Percentiles rank a stretch among this genome's conserved stretches.
These are phyloP conservation scores for Wickerhamiella brachini DNA, from an alignment of 805 yeast species.

Conservation along the genomic window DNA sequence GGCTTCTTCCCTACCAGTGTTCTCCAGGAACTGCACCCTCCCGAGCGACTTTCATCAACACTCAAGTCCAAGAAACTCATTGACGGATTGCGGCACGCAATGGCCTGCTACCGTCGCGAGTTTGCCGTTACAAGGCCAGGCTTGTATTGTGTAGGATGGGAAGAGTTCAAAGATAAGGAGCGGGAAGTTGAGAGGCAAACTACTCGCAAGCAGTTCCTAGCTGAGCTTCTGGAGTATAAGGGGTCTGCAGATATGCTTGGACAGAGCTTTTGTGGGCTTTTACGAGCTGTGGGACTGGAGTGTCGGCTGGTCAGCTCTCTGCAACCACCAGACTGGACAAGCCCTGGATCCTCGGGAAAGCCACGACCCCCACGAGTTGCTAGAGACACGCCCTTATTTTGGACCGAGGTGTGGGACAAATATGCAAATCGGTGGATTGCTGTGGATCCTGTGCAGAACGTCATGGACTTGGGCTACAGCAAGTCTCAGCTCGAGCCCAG, in stretches of 20 bases:
- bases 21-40: slow-evolving; percentile 36
- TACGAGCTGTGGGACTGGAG: slow-evolving; percentile 56
- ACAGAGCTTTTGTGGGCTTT: slow-evolving; percentile 70
- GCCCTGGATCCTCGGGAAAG: neutral
- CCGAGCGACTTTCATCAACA: slow-evolving; percentile 29
- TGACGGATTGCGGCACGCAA: slow-evolving; percentile 59
- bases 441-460: slow-evolving; percentile 58
- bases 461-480: slow-evolving; percentile 45
- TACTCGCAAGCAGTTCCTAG: slow-evolving; percentile 31
- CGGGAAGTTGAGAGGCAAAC: slow-evolving; percentile 17
- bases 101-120: slow-evolving; percentile 45
- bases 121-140: slow-evolving; percentile 36
- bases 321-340: slow-evolving; percentile 68
- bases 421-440: slow-evolving; percentile 65
- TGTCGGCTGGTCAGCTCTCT: slow-evolving; percentile 69
- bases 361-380: slow-evolving; percentile 22
- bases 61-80: slow-evolving; percentile 53
- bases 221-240: slow-evolving; percentile 30
- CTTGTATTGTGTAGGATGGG: slow-evolving; percentile 35
- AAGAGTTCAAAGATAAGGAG: slow-evolving; percentile 25
- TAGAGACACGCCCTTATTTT: slow-evolving; percentile 46
- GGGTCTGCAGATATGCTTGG: slow-evolving; percentile 75
- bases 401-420: slow-evolving; percentile 92
- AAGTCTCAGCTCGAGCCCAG: slow-evolving; percentile 65
- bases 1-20: slow-evolving; percentile 36